These are phyloP conservation scores for Phytophthora palmivora DNA, from an alignment of 352 stramenopile species.

Conservation along the genomic window DNA sequence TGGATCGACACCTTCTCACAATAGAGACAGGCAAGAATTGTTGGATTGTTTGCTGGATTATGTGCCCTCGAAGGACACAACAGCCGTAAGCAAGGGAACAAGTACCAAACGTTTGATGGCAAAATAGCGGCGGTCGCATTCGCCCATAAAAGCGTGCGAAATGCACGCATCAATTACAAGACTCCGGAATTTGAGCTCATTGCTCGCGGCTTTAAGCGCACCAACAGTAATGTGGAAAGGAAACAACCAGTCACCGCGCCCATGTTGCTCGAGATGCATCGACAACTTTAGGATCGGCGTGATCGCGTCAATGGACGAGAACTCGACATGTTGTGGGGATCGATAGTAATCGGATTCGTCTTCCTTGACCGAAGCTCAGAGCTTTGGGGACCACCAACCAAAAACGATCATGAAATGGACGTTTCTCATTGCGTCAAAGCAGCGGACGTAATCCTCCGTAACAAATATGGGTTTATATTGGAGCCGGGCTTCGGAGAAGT, in stretches of 20 bases:
- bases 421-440: conserved; percentile 11
- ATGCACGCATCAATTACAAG: conserved; percentile 32
- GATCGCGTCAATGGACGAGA: neutral
- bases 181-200: conserved; percentile 26
- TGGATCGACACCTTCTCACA: neutral
- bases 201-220: conserved; percentile 36
- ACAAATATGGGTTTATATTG: neutral
- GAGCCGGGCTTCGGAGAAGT: neutral
- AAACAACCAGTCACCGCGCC: conserved; percentile 39
- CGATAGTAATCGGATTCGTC: conserved; percentile 27
- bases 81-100: neutral
- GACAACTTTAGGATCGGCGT: neutral
- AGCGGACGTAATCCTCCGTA: neutral
- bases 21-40: neutral
- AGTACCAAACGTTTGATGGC: no score
- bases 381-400: conserved; percentile 14
- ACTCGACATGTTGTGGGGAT: conserved; percentile 22
- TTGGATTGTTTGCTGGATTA: neutral
- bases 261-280: conserved; percentile 29
- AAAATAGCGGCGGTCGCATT: conserved; percentile 12
- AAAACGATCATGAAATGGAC: neutral
- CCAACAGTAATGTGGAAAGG: conserved; percentile 32
- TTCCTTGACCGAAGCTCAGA: conserved; percentile 39
- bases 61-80: neutral
- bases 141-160: conserved; percentile 17